These are phyloP conservation scores for Alternaria arborescens DNA, from an alignment of 2,329 filamentous ascomycete genomes.

Conservation along the genomic window DNA sequence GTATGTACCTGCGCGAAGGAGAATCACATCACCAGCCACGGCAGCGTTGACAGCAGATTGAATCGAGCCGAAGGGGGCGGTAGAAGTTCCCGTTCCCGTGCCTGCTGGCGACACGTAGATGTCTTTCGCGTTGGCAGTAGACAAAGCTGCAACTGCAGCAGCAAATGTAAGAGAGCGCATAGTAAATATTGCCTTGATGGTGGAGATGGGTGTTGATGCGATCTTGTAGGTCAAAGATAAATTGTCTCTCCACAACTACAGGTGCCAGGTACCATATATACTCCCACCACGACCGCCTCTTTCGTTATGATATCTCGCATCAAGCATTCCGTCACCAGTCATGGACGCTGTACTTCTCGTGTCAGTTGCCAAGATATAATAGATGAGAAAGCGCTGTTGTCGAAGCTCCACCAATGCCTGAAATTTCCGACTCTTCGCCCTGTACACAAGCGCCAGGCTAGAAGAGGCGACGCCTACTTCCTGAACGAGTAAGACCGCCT, in stretches of 20 bases:
- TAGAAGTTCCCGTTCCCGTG: constrained; percentile 49
- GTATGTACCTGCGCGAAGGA: constrained; percentile 58
- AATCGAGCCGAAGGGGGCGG: constrained; percentile 56
- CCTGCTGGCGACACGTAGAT: constrained; percentile 60
- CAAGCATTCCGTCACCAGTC: background rate
- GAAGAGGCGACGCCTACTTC: background rate
- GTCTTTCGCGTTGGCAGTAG: constrained; percentile 26
- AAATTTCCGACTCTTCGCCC: constrained; percentile 3
- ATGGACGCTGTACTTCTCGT: background rate
- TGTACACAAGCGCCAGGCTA: background rate
- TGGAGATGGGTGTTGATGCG: background rate
- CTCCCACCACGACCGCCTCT: background rate
- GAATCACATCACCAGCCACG: constrained; percentile 58
- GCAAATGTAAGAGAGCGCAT: constrained; percentile 6
- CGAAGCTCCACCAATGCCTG: constrained; percentile 6
- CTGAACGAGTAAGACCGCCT: background rate
- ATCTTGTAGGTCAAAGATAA: background rate
- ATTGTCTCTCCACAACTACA: too few relatives aligned
- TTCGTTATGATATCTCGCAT: background rate
- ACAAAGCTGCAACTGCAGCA: background rate
- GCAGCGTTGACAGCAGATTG: constrained; percentile 58
- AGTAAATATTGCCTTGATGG: background rate
- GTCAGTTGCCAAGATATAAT: constrained; percentile 2
- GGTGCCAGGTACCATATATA: background rate
- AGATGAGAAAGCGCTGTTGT: background rate